These are phyloP conservation scores for Aleurites moluccanus DNA, from an alignment of 441 rosid genomes.

Conservation along the genomic window DNA sequence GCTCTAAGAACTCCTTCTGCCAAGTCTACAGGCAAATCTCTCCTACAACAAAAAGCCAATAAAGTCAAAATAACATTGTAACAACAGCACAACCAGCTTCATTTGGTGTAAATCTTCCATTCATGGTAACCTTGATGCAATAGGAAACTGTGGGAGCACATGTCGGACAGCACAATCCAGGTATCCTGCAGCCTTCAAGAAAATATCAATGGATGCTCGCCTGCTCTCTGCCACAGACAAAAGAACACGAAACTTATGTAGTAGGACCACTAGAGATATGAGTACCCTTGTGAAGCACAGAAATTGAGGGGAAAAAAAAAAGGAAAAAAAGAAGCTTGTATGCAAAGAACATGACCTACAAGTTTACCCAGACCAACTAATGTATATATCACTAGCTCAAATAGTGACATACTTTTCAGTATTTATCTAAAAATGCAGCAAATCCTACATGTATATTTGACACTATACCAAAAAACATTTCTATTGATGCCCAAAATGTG, in stretches of 20 bases:
- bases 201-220: conserved; percentile 84
- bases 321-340: background rate
- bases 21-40: conserved; percentile 88
- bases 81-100: conserved; percentile 10
- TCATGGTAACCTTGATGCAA: conserved; percentile 64
- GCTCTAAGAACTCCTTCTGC: conserved; percentile 93
- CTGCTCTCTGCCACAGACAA: conserved; percentile 61
- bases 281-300: conserved; percentile 2
- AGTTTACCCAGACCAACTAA: background rate
- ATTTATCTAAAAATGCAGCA: background rate
- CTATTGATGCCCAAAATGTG: background rate
- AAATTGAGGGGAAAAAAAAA: conserved; percentile 7
- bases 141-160: conserved; percentile 82
- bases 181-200: conserved; percentile 97
- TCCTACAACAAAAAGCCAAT: conserved; percentile 46
- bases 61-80: conserved; percentile 15
- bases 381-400: background rate
- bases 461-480: background rate
- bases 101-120: conserved; percentile 17
- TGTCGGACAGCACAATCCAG: conserved; percentile 90
- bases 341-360: background rate
- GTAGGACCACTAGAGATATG: conserved; percentile 5
- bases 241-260: conserved; percentile 22
- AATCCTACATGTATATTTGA: background rate
- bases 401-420: background rate